These are phyloP conservation scores for Raphidocelis subcapitata DNA, from an alignment of 139 green algal species.

Conservation along the genomic window DNA sequence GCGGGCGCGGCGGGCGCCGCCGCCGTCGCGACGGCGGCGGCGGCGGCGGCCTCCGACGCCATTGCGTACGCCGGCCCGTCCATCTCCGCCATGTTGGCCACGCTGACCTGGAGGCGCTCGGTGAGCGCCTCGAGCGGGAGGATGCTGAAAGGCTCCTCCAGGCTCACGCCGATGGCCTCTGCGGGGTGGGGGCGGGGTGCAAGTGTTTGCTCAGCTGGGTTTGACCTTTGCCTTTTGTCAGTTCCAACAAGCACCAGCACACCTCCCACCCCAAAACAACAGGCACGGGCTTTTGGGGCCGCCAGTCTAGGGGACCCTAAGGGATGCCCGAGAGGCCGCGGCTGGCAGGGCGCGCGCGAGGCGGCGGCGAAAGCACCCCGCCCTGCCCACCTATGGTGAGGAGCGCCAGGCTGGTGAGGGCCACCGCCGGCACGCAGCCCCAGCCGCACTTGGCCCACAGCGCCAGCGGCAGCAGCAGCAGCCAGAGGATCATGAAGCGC, in stretches of 20 bases:
- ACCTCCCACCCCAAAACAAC: too few relatives aligned
- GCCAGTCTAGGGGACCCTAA: too few relatives aligned
- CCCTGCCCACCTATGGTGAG: conserved; percentile 4
- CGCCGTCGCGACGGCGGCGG: too few relatives aligned
- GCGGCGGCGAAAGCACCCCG: too few relatives aligned
- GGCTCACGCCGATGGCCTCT: conserved; percentile 29
- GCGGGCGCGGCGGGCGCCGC: too few relatives aligned
- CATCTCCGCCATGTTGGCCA: neutral
- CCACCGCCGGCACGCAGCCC: conserved; percentile 26
- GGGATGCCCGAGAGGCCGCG: neutral
- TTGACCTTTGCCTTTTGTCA: too few relatives aligned
- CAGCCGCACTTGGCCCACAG: conserved; percentile 51
- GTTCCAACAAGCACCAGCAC: too few relatives aligned
- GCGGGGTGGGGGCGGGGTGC: too few relatives aligned
- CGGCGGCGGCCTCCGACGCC: too few relatives aligned
- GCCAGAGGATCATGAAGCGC: conserved; percentile 74
- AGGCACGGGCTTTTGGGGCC: neutral
- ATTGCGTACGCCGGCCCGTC: neutral
- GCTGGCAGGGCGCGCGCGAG: too few relatives aligned
- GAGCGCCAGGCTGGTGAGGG: conserved; percentile 35
- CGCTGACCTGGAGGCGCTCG: too few relatives aligned
- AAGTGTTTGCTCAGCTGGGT: too few relatives aligned
- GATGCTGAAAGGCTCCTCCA: conserved; percentile 51
- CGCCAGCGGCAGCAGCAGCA: conserved; percentile 75
- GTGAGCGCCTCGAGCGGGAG: conserved; percentile 49